These are phyloP conservation scores for Aureobasidium sp. DNA, from an alignment of 2,329 filamentous ascomycete genomes.

Conservation along the genomic window DNA sequence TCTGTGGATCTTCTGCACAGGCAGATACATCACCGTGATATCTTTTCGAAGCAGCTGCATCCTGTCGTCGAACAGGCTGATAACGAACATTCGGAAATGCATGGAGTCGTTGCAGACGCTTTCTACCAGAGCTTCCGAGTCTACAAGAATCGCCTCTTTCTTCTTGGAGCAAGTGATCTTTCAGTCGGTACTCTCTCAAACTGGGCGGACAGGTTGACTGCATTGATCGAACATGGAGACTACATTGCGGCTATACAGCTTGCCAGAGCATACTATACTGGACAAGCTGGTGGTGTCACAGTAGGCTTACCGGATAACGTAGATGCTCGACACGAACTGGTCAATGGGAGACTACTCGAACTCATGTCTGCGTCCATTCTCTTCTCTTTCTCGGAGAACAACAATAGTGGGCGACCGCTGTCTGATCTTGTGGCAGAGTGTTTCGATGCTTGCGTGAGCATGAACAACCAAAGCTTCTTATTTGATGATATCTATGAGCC, in stretches of 20 bases:
- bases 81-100: conserved; percentile 80
- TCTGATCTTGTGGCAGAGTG: conserved; percentile 51
- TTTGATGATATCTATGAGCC: conserved; percentile 87
- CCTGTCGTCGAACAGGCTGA: conserved; percentile 79
- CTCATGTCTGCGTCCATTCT: conserved; percentile 93
- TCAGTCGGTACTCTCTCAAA: conserved; percentile 89
- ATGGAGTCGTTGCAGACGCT: conserved; percentile 91
- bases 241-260: conserved; percentile 86
- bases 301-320: conserved; percentile 87
- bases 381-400: conserved; percentile 53
- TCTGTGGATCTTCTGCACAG: conserved; percentile 87
- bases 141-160: conserved; percentile 88
- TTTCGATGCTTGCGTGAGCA: conserved; percentile 71
- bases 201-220: conserved; percentile 89
- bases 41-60: conserved; percentile 83
- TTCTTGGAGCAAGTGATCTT: conserved; percentile 89
- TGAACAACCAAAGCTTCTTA: conserved; percentile 71
- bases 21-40: conserved; percentile 82
- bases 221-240: conserved; percentile 94
- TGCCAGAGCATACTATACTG: conserved; percentile 85
- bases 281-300: conserved; percentile 86
- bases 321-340: conserved; percentile 64
- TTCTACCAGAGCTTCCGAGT: conserved; percentile 97
- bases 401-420: conserved; percentile 30
- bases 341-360: conserved; percentile 80